Conservation (phyloP, 2,329 filamentous ascomycete genomes). For the Scorias spongiosa region DNA sequence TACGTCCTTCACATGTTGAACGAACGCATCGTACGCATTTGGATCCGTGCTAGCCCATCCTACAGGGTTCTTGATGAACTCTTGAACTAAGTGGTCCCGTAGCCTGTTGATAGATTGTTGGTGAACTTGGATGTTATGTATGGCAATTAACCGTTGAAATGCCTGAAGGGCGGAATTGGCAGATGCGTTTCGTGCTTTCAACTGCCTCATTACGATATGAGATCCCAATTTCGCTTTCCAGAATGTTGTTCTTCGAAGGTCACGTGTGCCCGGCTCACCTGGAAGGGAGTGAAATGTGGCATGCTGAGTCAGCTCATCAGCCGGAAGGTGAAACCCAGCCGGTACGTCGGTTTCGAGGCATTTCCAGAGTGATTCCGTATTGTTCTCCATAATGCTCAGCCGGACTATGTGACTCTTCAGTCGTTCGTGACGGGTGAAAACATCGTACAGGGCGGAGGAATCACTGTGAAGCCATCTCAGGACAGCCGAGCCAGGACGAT, state of each 20-base stretch:
- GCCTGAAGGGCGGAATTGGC: neutral
- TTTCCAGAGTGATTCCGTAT: conserved; percentile 15
- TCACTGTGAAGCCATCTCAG: conserved; percentile 17
- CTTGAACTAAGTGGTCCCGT: neutral
- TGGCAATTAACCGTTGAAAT: neutral
- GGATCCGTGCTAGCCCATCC: neutral
- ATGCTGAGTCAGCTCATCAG: no score
- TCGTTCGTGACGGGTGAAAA: conserved; percentile 8
- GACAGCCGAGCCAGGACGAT: conserved; percentile 13
- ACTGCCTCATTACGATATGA: neutral
- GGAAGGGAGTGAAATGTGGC: no score
- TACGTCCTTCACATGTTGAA: neutral
- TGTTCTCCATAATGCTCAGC: conserved; percentile 14
- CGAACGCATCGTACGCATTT: neutral
- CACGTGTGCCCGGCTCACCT: no score
- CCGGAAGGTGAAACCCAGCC: no score
- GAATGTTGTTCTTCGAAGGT: neutral
- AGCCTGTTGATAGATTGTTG: neutral
- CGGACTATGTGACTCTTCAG: conserved; percentile 11
- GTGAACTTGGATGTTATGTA: neutral
- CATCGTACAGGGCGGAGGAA: conserved; percentile 6
- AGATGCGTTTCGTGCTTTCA: neutral
- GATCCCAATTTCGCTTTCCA: neutral
- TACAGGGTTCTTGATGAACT: neutral
- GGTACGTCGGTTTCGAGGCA: conserved; percentile 9